Conservation (phyloP, 495 filamentous ascomycete genomes). For the Parathielavia hyrcaniae region DNA sequence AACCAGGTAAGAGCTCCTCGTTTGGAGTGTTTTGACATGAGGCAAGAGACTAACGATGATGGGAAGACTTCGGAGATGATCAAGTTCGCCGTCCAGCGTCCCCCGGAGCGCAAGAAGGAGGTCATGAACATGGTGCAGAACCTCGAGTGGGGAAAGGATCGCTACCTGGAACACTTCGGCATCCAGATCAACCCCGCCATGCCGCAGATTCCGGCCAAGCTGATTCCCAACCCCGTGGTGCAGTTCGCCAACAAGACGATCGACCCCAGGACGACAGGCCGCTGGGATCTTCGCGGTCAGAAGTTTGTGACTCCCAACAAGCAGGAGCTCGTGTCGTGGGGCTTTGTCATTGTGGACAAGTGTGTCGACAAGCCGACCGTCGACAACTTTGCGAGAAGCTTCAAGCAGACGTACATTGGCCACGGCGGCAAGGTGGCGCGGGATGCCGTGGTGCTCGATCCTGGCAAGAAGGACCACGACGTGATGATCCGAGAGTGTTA, state of each 20-base stretch:
- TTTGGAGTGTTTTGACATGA: background rate
- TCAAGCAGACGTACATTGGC: slow-evolving; percentile 54
- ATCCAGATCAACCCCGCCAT: slow-evolving; percentile 58
- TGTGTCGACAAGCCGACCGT: slow-evolving; percentile 38
- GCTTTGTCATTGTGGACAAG: slow-evolving; percentile 40
- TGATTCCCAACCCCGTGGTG: slow-evolving; percentile 65
- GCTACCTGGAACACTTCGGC: slow-evolving; percentile 59
- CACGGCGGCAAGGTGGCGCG: slow-evolving; percentile 65
- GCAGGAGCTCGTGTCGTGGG: slow-evolving; percentile 61
- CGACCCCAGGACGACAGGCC: slow-evolving; percentile 56
- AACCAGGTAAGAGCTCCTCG: slow-evolving; percentile 11
- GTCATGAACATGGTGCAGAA: slow-evolving; percentile 60
- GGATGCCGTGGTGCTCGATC: slow-evolving; percentile 30
- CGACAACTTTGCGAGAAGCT: slow-evolving; percentile 51
- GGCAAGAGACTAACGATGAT: background rate
- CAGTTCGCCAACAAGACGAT: slow-evolving; percentile 48
- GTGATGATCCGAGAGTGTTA: slow-evolving; percentile 25
- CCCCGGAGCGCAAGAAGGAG: slow-evolving; percentile 52
- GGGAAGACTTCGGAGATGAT: slow-evolving; percentile 75
- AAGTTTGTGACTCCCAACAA: slow-evolving; percentile 62
- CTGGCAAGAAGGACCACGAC: slow-evolving; percentile 6
- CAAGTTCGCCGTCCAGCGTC: slow-evolving; percentile 67
- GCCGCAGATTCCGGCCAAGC: slow-evolving; percentile 58
- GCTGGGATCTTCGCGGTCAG: slow-evolving; percentile 79
- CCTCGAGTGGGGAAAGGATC: slow-evolving; percentile 64